phyloP scores from a whole-genome alignment of 805 yeast genomes.

The Candida maris region DNA sequence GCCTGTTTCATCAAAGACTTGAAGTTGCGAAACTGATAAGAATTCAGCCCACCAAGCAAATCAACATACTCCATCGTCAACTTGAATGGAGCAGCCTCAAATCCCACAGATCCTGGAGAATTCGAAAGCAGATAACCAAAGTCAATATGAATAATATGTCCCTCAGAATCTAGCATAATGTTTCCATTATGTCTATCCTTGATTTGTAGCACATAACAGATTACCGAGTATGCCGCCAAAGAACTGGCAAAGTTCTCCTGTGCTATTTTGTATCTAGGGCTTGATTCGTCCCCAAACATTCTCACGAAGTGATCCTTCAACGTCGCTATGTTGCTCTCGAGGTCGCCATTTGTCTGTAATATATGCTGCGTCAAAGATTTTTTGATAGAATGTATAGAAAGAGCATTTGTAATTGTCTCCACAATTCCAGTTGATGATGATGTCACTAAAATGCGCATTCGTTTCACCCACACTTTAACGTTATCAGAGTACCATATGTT shows the following conservation, averaged over 20 bases:
- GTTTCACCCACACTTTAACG: constrained; percentile 84
- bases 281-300: constrained; percentile 64
- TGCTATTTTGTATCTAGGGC: constrained; percentile 61
- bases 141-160: constrained; percentile 92
- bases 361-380: constrained; percentile 82
- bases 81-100: constrained; percentile 97
- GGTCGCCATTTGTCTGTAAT: constrained; percentile 60
- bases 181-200: constrained; percentile 98
- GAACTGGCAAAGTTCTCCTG: constrained; percentile 83
- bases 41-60: constrained; percentile 73
- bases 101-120: constrained; percentile 95
- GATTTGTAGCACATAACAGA: constrained; percentile 85
- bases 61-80: constrained; percentile 87
- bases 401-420: constrained; percentile 93
- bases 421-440: constrained; percentile 89
- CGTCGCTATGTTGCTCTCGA: constrained; percentile 67
- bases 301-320: constrained; percentile 74
- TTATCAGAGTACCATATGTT: constrained; percentile 72
- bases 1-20: constrained; percentile 63
- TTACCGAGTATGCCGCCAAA: constrained; percentile 86
- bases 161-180: constrained; percentile 93
- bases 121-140: constrained; percentile 91
- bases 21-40: constrained; percentile 58
- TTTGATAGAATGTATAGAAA: constrained; percentile 90
- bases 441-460: constrained; percentile 89